A percentile compares a stretch with the other conserved stretches of the same genome.
phyloP scores from a whole-genome alignment of 2,329 filamentous ascomycete genomes.

The Biscogniauxia mediterranea region DNA sequence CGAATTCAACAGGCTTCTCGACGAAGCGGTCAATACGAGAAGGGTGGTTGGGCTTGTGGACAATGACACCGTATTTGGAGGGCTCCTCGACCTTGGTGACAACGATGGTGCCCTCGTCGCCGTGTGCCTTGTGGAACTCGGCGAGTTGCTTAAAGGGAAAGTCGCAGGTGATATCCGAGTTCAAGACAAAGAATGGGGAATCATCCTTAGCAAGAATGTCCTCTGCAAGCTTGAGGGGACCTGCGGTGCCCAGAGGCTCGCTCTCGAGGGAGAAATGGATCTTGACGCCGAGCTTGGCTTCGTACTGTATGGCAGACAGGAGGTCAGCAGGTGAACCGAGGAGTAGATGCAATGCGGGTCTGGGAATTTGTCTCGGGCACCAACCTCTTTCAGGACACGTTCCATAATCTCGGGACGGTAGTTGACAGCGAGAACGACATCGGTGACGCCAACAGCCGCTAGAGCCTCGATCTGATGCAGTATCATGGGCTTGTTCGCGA shows the following conservation, averaged over 20 bases:
- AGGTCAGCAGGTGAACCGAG: conserved; percentile 11
- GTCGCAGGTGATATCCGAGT: conserved; percentile 97
- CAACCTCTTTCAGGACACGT: conserved; percentile 81
- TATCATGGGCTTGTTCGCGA: conserved; percentile 99
- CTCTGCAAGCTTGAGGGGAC: conserved; percentile 93
- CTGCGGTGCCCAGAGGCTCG: conserved; percentile 92
- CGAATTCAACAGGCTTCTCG: conserved; percentile 98
- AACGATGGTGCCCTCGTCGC: conserved; percentile 94
- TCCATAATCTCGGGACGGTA: conserved; percentile 99
- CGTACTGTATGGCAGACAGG: conserved; percentile 58
- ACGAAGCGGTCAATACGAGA: conserved; percentile 97
- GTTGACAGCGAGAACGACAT: conserved; percentile 98
- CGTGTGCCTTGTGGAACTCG: conserved; percentile 89
- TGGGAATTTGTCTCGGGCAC: conserved; percentile 27
- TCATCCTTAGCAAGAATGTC: conserved; percentile 90
- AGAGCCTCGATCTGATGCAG: conserved; percentile 95
- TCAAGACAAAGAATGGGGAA: conserved; percentile 94
- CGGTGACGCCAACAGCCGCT: conserved; percentile 88
- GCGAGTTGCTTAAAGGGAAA: conserved; percentile 91
- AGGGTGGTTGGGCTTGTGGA: conserved; percentile 90
- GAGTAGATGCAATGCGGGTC: conserved; percentile 15
- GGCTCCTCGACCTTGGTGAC: conserved; percentile 99
- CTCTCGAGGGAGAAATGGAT: conserved; percentile 97
- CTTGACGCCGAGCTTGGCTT: conserved; percentile 86
- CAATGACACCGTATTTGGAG: conserved; percentile 97